phyloP scores from a whole-genome alignment of 163 green algal genomes.

The Coccomyxa subellipsoidea region DNA sequence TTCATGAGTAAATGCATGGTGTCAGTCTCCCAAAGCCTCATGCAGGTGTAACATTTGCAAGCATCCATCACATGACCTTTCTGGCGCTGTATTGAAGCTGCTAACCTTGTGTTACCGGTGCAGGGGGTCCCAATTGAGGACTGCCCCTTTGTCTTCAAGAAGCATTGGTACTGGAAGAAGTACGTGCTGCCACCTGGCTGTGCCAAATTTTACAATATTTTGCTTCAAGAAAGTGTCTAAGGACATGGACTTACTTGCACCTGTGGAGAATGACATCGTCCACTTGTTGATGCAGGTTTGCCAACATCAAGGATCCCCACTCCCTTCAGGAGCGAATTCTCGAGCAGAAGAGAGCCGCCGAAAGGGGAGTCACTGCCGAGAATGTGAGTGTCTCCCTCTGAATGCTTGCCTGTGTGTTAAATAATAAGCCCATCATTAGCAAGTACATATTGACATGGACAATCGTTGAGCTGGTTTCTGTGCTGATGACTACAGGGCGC shows the following conservation, averaged over 20 bases:
- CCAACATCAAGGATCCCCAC: background rate
- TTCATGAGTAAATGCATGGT: background rate
- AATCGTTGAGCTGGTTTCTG: background rate
- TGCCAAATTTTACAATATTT: background rate
- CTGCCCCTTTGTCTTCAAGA: slow-evolving; percentile 18
- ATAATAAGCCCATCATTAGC: no score
- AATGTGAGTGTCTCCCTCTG: background rate
- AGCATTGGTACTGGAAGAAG: slow-evolving; percentile 32
- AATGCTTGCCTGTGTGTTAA: background rate
- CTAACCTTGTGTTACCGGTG: background rate
- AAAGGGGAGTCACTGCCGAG: background rate
- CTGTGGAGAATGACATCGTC: background rate
- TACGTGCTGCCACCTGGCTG: background rate
- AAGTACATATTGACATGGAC: no score
- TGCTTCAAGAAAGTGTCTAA: background rate
- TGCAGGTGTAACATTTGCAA: no score
- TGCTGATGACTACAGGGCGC: background rate
- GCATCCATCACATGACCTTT: no score
- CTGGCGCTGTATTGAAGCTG: no score
- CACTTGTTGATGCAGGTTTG: background rate
- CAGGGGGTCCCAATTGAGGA: slow-evolving; percentile 6
- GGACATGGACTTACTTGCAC: background rate
- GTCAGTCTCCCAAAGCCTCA: no score
- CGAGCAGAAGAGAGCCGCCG: background rate
- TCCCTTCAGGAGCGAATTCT: background rate